phyloP scores from a whole-genome alignment of 73 alveolate genomes.

The Paramecium tetraurelia region DNA sequence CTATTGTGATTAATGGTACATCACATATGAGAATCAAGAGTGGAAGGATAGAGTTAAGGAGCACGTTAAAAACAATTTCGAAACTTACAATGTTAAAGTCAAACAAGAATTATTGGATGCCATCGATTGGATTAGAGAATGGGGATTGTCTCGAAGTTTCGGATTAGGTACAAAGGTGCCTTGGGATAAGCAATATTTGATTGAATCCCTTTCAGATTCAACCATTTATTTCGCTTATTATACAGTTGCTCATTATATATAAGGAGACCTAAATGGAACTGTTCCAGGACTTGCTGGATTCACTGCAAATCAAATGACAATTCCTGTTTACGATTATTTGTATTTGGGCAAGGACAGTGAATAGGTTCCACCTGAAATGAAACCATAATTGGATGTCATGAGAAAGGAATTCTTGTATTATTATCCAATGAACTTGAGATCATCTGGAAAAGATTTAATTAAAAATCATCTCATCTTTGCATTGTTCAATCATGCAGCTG shows the following conservation, averaged over 20 bases:
- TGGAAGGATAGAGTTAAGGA: slow-evolving; percentile 90
- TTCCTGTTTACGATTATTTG: slow-evolving; percentile 95
- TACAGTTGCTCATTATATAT: slow-evolving; percentile 96
- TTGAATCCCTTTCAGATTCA: slow-evolving; percentile 98
- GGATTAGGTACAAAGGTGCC: slow-evolving; percentile 99
- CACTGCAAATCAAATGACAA: slow-evolving; percentile 88
- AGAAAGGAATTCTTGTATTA: slow-evolving; percentile 95
- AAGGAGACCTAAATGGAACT: slow-evolving; percentile 84
- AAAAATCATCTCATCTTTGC: slow-evolving; percentile 98
- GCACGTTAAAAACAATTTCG: slow-evolving; percentile 86
- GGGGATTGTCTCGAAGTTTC: slow-evolving; percentile 98
- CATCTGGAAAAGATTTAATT: slow-evolving; percentile 98
- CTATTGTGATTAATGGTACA: slow-evolving; percentile 97
- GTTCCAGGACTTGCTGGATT: slow-evolving; percentile 77
- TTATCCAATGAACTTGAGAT: slow-evolving; percentile 99
- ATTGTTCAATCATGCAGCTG: slow-evolving; percentile 98
- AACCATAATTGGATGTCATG: slow-evolving; percentile 81
- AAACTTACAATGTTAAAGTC: slow-evolving; percentile 84
- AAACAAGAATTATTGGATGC: slow-evolving; percentile 88
- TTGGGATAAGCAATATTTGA: slow-evolving; percentile 93
- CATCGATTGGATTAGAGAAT: slow-evolving; percentile 96
- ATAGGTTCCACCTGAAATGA: slow-evolving; percentile 73
- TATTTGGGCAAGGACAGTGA: slow-evolving; percentile 79
- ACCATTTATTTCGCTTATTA: slow-evolving; percentile 99
- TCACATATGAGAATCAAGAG: slow-evolving; percentile 95